Base-by-base conservation (phyloP, 352 stramenopile species). In the Phytophthora tubulina region DNA sequence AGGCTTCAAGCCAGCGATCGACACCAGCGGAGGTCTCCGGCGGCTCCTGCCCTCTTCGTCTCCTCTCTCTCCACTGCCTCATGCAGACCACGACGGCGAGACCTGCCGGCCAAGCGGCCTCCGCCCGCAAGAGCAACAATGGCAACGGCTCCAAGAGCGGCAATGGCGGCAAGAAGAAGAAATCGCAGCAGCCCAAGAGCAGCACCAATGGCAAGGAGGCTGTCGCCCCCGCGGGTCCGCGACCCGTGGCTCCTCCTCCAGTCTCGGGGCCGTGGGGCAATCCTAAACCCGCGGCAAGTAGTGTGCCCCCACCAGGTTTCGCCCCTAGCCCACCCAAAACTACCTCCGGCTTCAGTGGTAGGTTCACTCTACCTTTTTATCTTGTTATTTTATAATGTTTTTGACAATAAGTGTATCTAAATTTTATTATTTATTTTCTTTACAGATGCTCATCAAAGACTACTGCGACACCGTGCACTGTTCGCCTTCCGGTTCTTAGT, bases 401-500 rank as follows among this genome's bases (percentile, higher is more conserved):
- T 57, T 57, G 58, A 63, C 17, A 36, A 35, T n/a, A 59, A 35
- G 33, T 0, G 5, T 48, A 35, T 32, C 31, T 52, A 27, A 27
- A 62, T 39, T 33, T 7, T 63, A 6, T 45, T 13, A 52, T 17
- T 69, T 27, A 60, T 63, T 21, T 3, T 33, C 55, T 41, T 33
- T 50, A 7, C 67, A 93, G 85, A 89, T 14, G 75, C 75, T 27
- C 80, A 94, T 41, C 73, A 92, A 67, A 79, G 89, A 27, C 67
- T 93, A 31, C 66, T 96, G 30, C 86, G 89, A 53, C 89, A 96
- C 71, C 89, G 89, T 46, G 78, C 85, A 30, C 72, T 96, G 38
- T 96, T 94, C 66, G 87, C 84, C 15, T 96, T 94, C 77, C 85
- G 87, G 38, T 94, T 89, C 67, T 75, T 94, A 38, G 87, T 96